Evolutionary conservation across 2,329 filamentous ascomycete genomes (phyloP), one percentile per base, ranked within the genome.

Genomic region (Sporothrix pseudoabietina): DNA sequence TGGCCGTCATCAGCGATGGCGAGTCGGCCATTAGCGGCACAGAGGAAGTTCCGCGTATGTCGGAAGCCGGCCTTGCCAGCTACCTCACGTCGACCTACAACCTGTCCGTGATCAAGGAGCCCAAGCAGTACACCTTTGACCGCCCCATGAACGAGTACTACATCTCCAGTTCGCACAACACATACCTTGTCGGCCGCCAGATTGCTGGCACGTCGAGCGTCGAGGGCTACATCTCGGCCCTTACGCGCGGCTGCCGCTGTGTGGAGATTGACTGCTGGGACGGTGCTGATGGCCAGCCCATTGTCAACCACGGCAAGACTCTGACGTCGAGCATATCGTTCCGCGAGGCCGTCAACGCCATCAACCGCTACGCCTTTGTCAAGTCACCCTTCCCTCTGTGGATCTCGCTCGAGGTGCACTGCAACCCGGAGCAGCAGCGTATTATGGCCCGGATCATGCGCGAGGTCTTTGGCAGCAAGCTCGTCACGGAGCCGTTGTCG

Each of bases 211-310:
- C 92, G 61, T 98, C 96, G 1, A 98, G 94, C 79, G 92, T 97
- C 1, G 96, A 99, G 81, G 94, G 94, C 59, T 99, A 99, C 82
- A 97, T 98, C 77, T 90, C 90, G 9, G 93, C 94, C 3, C 87
- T 99, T 7, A 90, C 93, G 76, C 91, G 93, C 74, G 94, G 94
- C 9, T 99, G 96, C 80, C 92, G 96, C 69, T 98, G 96, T 81
- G 91, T 99, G 63, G 96, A 99, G 82, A 94, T 99, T 71, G 96
- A 99, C 82, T 98, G 95, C 82, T 99, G 96, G 96, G 94, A 99
- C 81, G 96, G 96, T 19, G 87, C 89, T 71, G 92, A 97, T 79
- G 94, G 93, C 54, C 89, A 93, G 78, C 96, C 96, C 0, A 89
- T 94, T 71, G 96, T 99, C 44, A 94, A 93, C 75, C 96, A 99